Evolutionary conservation across 371 early-diverging fungal species (phyloP).

Genomic region (Rhizopus microsporus): DNA sequence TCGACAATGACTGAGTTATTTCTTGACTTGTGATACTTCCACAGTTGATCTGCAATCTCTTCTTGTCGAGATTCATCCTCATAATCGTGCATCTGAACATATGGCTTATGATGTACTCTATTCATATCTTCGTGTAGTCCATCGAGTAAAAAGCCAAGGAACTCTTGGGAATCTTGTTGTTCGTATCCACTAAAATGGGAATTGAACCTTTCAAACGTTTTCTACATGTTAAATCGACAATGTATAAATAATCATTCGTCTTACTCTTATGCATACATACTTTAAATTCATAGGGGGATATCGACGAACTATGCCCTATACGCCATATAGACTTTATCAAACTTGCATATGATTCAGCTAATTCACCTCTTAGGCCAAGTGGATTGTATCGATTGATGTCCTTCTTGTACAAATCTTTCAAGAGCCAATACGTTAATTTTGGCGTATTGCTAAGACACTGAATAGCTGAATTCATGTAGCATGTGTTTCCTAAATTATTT

Average conservation of each 20-base stretch:
- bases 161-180: slow-evolving; percentile 84
- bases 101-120: slow-evolving; percentile 60
- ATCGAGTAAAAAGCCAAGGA: slow-evolving; percentile 71
- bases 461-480: slow-evolving; percentile 95
- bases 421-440: slow-evolving; percentile 85
- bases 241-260: background rate
- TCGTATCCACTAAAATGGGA: slow-evolving; percentile 63
- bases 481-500: slow-evolving; percentile 96
- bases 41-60: slow-evolving; percentile 56
- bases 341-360: slow-evolving; percentile 71
- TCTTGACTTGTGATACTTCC: slow-evolving; percentile 74
- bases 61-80: slow-evolving; percentile 31
- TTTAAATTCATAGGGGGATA: slow-evolving; percentile 51
- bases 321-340: slow-evolving; percentile 72
- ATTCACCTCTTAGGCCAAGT: slow-evolving; percentile 77
- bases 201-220: slow-evolving; percentile 64
- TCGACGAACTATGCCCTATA: slow-evolving; percentile 38
- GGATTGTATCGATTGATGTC: slow-evolving; percentile 78
- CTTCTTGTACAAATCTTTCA: slow-evolving; percentile 67
- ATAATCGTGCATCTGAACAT: slow-evolving; percentile 66
- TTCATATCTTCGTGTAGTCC: slow-evolving; percentile 80
- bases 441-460: slow-evolving; percentile 90
- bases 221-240: slow-evolving; percentile 22
- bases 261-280: slow-evolving; percentile 46
- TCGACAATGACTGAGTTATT: slow-evolving; percentile 90